Evolutionary conservation across 2,329 filamentous ascomycete species (phyloP).

Genomic region (Trichophyton equinum): DNA sequence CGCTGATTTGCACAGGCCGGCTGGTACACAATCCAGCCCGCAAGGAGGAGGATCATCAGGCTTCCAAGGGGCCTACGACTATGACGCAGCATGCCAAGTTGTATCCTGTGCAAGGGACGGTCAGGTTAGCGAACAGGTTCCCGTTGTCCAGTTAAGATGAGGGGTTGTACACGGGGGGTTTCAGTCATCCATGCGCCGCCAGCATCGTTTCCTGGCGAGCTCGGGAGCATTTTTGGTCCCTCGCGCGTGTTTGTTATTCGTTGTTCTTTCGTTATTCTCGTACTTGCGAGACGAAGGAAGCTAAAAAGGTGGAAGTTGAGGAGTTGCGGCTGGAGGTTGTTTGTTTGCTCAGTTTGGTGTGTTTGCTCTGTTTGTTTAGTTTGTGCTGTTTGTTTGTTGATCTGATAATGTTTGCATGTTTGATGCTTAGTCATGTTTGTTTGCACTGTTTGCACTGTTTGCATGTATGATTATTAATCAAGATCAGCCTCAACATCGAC

Average conservation of each 20-base stretch:
- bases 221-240: background rate
- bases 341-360: background rate
- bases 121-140: background rate
- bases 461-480: background rate
- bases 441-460: background rate
- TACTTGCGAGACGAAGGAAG: background rate
- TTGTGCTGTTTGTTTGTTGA: background rate
- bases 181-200: background rate
- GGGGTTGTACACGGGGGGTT: background rate
- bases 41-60: slow-evolving; percentile 1
- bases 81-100: slow-evolving; percentile 3
- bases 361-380: background rate
- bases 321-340: background rate
- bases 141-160: background rate
- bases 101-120: background rate
- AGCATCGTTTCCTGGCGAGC: background rate
- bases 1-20: background rate
- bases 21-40: background rate
- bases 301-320: background rate
- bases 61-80: background rate
- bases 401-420: background rate
- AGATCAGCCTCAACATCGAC: too few species aligned
- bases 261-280: background rate
- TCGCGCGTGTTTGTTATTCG: too few species aligned
- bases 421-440: background rate